phyloP scores from a whole-genome alignment of 179 eudicot species.

The Patellifolia procumbens region DNA sequence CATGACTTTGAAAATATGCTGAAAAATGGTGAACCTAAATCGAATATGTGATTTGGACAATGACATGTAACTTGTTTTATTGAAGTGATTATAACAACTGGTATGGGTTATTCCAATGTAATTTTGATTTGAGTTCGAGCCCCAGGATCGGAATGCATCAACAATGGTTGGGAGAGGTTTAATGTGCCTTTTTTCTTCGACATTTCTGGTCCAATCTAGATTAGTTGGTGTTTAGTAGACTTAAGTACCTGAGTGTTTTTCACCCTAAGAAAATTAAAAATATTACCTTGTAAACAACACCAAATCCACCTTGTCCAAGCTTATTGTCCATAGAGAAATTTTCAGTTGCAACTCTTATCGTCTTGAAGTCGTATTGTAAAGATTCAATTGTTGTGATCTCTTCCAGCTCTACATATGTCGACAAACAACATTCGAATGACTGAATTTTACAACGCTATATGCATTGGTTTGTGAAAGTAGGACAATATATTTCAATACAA shows the following conservation, averaged over 20 bases:
- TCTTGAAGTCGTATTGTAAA: constrained; percentile 26
- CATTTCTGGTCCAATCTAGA: too few species aligned
- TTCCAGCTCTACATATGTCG: neutral
- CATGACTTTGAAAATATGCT: neutral
- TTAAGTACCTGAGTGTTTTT: too few species aligned
- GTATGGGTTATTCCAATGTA: too few species aligned
- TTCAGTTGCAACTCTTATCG: constrained; percentile 9
- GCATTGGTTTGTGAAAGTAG: neutral
- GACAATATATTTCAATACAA: neutral
- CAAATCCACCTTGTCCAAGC: too few species aligned
- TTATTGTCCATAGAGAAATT: constrained; percentile 27
- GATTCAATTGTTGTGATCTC: constrained; percentile 28
- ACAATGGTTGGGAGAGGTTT: too few species aligned
- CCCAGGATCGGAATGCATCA: too few species aligned
- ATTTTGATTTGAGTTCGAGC: too few species aligned
- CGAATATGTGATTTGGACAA: neutral
- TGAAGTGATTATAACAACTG: too few species aligned
- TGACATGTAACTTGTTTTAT: neutral
- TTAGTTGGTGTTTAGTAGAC: too few species aligned
- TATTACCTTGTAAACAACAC: constrained; percentile 30
- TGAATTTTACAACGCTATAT: neutral
- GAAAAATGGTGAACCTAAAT: neutral
- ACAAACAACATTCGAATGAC: neutral
- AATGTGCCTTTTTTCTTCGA: too few species aligned
- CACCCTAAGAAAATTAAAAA: neutral